Evolutionary conservation across 306 rosid genomes (phyloP).

Genomic region (Vigna mungo): DNA sequence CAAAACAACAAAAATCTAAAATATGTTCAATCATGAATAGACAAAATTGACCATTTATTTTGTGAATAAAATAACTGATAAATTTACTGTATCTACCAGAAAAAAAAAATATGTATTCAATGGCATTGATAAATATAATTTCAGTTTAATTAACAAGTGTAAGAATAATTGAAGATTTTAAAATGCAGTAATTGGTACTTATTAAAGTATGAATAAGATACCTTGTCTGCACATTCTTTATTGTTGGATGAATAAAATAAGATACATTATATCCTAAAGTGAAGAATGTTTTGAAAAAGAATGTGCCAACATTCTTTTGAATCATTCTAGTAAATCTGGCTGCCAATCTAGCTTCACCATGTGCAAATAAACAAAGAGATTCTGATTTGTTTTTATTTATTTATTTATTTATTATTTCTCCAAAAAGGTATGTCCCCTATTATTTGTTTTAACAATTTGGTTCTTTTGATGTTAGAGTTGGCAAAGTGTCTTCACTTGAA

Average conservation of each 20-base stretch:
- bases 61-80: too few species aligned
- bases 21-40: too few species aligned
- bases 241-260: background rate
- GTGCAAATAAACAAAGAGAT: background rate
- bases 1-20: too few species aligned
- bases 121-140: too few species aligned
- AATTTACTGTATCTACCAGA: too few species aligned
- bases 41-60: too few species aligned
- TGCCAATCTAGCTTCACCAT: background rate
- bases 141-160: background rate
- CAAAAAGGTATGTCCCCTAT: background rate
- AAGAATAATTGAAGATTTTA: background rate
- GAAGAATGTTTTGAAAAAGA: background rate
- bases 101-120: too few species aligned
- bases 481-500: slow-evolving; percentile 36
- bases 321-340: background rate
- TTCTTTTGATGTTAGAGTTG: slow-evolving; percentile 40
- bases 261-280: background rate
- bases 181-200: background rate
- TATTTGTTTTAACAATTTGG: background rate
- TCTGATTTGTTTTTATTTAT: background rate
- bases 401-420: background rate
- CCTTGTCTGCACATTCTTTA: background rate
- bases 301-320: background rate
- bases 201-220: background rate